phyloP scores from a whole-genome alignment of 257 asterid species.

The Solanum stenotomum region DNA sequence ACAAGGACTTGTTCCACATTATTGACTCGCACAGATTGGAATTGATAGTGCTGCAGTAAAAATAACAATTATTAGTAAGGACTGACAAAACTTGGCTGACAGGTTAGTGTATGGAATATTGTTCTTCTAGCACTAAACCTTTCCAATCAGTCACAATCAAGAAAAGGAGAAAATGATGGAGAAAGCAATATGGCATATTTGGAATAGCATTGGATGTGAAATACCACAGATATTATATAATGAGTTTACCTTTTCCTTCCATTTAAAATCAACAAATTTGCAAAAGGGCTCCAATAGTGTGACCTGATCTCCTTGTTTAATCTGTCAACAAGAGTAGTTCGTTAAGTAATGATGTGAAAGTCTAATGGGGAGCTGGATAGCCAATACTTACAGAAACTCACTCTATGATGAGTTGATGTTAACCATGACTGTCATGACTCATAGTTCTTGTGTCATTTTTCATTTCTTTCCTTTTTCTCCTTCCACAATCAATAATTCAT shows the following conservation, averaged over 20 bases:
- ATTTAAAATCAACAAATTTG: too few relatives aligned
- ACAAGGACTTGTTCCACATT: constrained; percentile 12
- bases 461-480: neutral
- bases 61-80: neutral
- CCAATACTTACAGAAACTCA: neutral
- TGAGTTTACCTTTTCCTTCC: neutral
- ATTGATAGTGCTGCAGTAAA: constrained; percentile 44
- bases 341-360: neutral
- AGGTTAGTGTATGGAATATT: neutral
- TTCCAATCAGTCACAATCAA: neutral
- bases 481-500: neutral
- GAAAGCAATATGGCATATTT: neutral
- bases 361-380: neutral
- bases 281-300: too few relatives aligned
- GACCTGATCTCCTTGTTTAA: too few relatives aligned
- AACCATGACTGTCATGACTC: neutral
- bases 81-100: neutral
- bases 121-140: neutral
- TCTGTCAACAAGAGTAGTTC: too few relatives aligned
- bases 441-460: neutral
- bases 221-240: neutral
- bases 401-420: neutral
- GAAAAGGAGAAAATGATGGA: neutral
- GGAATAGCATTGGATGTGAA: neutral
- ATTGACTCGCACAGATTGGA: constrained; percentile 69